Percentiles rank a stretch among this genome's conserved stretches.
Evolutionary conservation across 305 asterid genomes (phyloP).

Genomic region (Solanum hybrid): DNA sequence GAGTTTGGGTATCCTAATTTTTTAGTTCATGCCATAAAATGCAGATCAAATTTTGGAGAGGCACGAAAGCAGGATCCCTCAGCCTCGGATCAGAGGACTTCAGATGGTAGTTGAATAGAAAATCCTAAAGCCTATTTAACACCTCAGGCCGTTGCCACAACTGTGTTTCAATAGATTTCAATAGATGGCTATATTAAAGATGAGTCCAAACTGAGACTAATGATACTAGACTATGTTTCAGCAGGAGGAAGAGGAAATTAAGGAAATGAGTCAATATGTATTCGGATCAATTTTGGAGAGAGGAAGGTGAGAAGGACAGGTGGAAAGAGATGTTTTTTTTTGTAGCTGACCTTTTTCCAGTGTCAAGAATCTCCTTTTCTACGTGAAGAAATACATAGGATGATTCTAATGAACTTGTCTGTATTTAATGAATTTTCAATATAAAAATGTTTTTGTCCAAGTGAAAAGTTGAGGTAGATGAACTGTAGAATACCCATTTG

Average conservation of each 20-base stretch:
- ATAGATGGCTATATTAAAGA: neutral
- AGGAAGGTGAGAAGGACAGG: neutral
- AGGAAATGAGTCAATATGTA: neutral
- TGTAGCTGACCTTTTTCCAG: neutral
- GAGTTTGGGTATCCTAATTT: neutral
- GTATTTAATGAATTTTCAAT: neutral
- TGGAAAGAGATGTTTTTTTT: neutral
- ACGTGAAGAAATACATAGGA: neutral
- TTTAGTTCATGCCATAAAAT: neutral
- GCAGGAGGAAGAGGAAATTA: neutral
- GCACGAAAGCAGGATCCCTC: conserved; percentile 45
- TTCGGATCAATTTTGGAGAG: neutral
- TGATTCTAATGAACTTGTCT: neutral
- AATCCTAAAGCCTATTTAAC: neutral
- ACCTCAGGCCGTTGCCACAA: neutral
- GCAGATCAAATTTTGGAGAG: conserved; percentile 78
- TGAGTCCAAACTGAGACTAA: neutral
- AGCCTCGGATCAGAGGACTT: conserved; percentile 31
- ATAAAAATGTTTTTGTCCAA: neutral
- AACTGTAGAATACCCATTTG: neutral
- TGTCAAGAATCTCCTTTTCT: neutral
- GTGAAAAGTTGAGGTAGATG: neutral
- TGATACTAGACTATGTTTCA: neutral
- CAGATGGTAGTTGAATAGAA: conserved; percentile 14
- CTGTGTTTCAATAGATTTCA: neutral